Conservation (phyloP, 2,329 filamentous ascomycete genomes). For the Pseudogymnoascus sp. region DNA sequence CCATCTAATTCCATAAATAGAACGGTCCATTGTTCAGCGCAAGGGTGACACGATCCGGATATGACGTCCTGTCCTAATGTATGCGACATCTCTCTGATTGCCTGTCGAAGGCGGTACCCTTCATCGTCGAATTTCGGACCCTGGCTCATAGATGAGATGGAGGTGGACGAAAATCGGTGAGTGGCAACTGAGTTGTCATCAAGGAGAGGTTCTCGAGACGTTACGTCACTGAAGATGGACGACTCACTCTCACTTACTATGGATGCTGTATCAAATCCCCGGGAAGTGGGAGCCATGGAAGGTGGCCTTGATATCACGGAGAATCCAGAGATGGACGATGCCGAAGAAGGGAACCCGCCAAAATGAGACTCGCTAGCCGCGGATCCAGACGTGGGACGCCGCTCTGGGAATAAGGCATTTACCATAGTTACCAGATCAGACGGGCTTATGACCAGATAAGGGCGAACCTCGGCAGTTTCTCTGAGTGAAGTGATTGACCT, state of each 20-base stretch:
- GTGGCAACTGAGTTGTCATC: constrained; percentile 45
- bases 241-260: constrained; percentile 67
- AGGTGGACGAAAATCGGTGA: constrained; percentile 49
- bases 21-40: constrained; percentile 76
- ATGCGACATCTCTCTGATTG: constrained; percentile 65
- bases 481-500: constrained; percentile 66
- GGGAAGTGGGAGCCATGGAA: constrained; percentile 46
- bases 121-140: constrained; percentile 54
- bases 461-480: constrained; percentile 72
- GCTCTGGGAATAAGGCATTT: constrained; percentile 76
- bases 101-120: constrained; percentile 58
- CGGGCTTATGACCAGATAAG: constrained; percentile 72
- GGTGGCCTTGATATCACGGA: constrained; percentile 39
- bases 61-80: constrained; percentile 57
- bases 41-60: constrained; percentile 68
- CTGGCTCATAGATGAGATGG: constrained; percentile 38
- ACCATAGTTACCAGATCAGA: constrained; percentile 74
- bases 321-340: constrained; percentile 68
- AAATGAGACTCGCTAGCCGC: constrained; percentile 45
- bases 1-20: constrained; percentile 72
- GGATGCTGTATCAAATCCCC: constrained; percentile 58
- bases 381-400: constrained; percentile 54
- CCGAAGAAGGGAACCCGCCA: constrained; percentile 58
- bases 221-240: constrained; percentile 64
- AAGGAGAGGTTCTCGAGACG: constrained; percentile 59